Base-by-base conservation (phyloP, 164 flowering plant species). In the Buxus sempervirens region DNA sequence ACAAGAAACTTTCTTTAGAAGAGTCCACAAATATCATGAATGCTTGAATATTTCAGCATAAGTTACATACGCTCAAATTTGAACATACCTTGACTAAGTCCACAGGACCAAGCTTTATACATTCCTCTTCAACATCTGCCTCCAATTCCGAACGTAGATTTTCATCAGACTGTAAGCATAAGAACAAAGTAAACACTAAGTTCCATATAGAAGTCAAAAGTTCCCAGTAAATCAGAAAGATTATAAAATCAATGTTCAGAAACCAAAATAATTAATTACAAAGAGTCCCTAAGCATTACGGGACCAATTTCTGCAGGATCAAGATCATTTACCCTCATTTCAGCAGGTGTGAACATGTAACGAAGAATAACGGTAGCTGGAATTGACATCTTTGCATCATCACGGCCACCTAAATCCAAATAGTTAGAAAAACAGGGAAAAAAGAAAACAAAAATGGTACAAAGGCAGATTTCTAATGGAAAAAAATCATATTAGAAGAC, bases 391-490 rank as follows among this genome's bases (percentile, higher is more conserved):
- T 93, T 96, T 45, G 90, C 77, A 82, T 93, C 98, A 73, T 96
- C 99, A 65, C 81, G 96, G 13, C 98, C 99, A 80, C 98, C 99
- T 96, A 68, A n/a, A 64, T n/a, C n/a, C n/a, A n/a, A n/a, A n/a
- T n/a, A n/a, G n/a, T n/a, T n/a, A n/a, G n/a, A n/a, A n/a, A n/a
- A n/a, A n/a, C n/a, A n/a, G n/a, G n/a, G n/a, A n/a, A n/a, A n/a
- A n/a, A n/a, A n/a, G n/a, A n/a, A n/a, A n/a, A n/a, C n/a, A n/a
- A n/a, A n/a, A n/a, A n/a, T n/a, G n/a, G n/a, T n/a, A n/a, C n/a
- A n/a, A n/a, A n/a, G n/a, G n/a, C n/a, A n/a, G n/a, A n/a, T n/a
- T n/a, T n/a, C n/a, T n/a, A n/a, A n/a, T n/a, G n/a, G n/a, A n/a
- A n/a, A n/a, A n/a, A n/a, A n/a, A n/a, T n/a, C n/a, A n/a, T n/a